These are phyloP conservation scores for Claviceps sp. DNA, from an alignment of 2,329 filamentous ascomycete species.

Conservation along the genomic window DNA sequence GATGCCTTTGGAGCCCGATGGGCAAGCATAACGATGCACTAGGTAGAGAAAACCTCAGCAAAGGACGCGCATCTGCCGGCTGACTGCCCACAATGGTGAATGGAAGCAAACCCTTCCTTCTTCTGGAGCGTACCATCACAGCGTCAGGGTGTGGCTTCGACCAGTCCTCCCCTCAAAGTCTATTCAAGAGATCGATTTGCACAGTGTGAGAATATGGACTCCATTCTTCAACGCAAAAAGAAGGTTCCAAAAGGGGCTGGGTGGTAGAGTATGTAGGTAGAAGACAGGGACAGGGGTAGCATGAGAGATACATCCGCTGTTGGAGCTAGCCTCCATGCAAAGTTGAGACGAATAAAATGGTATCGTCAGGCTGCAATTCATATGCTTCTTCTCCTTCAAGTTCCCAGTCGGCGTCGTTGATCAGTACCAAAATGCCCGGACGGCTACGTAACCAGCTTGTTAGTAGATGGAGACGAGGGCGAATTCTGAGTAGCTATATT, in stretches of 20 bases:
- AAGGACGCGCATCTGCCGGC: neutral
- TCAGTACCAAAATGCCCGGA: conserved; percentile 87
- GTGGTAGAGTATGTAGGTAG: neutral
- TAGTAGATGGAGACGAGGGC: conserved; percentile 9
- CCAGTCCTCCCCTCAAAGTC: neutral
- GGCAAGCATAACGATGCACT: neutral
- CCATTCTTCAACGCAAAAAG: neutral
- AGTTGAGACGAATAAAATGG: conserved; percentile 91
- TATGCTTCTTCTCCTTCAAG: conserved; percentile 90
- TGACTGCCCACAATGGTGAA: neutral
- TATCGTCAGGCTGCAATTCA: conserved; percentile 68
- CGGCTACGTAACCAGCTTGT: conserved; percentile 41
- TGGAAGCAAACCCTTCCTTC: neutral
- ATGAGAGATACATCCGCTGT: neutral
- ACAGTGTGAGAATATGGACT: neutral
- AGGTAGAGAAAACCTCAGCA: neutral
- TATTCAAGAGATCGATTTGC: neutral
- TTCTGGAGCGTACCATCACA: neutral
- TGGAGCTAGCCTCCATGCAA: conserved; percentile 68
- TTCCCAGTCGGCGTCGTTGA: conserved; percentile 98
- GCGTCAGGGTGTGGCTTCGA: neutral
- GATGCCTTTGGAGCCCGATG: neutral
- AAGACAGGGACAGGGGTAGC: neutral
- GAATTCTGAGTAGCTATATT: neutral
- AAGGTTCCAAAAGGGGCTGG: neutral